Evolutionary conservation across 164 flowering plant species (phyloP).

Genomic region (Santalum album): DNA sequence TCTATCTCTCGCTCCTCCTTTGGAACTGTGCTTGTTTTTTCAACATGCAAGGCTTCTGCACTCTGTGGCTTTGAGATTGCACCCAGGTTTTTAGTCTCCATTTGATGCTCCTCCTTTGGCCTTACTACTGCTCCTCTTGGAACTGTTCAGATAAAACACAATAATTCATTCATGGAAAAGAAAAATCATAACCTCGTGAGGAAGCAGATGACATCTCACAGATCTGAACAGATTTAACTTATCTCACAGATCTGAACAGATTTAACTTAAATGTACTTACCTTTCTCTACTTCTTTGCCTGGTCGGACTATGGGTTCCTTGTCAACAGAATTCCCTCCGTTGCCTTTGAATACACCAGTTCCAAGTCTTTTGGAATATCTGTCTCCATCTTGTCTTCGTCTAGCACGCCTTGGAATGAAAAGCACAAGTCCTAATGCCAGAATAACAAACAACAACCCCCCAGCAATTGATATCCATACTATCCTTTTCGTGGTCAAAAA

Average conservation of each 20-base stretch:
- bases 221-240: background rate
- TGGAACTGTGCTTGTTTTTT: constrained; percentile 14
- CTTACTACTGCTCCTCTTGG: constrained; percentile 22
- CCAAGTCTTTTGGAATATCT: constrained; percentile 29
- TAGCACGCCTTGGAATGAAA: constrained; percentile 29
- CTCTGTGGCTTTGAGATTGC: constrained; percentile 21
- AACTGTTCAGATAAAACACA: constrained; percentile 21
- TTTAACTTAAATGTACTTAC: constrained; percentile 11
- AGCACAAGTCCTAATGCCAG: constrained; percentile 30
- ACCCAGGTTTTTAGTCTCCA: constrained; percentile 16
- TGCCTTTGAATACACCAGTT: constrained; percentile 32
- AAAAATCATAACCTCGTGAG: background rate
- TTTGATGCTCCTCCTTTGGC: constrained; percentile 27
- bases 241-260: too few species aligned
- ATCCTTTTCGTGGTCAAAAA: constrained; percentile 26
- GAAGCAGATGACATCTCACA: background rate
- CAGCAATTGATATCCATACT: constrained; percentile 44
- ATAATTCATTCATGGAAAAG: background rate
- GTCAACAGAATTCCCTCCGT: constrained; percentile 23
- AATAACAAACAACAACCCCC: constrained; percentile 29
- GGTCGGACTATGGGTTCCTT: constrained; percentile 22
- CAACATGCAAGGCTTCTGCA: too few species aligned
- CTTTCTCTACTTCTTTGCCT: constrained; percentile 33
- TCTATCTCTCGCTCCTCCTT: constrained; percentile 27
- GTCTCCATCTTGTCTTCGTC: constrained; percentile 21